These are phyloP conservation scores for Acanthochlamys bracteata DNA, from an alignment of 106 monocot species.

Conservation along the genomic window DNA sequence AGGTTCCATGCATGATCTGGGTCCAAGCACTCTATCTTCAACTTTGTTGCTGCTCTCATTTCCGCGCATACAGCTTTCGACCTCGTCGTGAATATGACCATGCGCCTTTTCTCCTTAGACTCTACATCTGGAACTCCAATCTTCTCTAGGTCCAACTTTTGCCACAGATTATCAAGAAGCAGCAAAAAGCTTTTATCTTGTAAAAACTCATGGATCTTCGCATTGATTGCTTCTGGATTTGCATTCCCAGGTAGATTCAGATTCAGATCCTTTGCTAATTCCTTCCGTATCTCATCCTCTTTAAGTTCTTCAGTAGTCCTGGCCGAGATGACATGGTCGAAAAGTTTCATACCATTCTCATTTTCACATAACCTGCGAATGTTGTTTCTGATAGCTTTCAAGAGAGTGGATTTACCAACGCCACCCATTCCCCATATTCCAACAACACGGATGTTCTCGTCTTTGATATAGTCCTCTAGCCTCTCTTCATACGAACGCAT, in stretches of 20 bases:
- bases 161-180: background rate
- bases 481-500: background rate
- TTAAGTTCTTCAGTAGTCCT: background rate
- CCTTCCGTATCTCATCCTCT: background rate
- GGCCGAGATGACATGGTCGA: background rate
- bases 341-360: background rate
- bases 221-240: background rate
- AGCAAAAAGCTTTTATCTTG: background rate
- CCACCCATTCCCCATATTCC: background rate
- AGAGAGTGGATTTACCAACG: background rate
- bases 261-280: background rate
- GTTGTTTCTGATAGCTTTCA: background rate
- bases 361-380: background rate
- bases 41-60: background rate
- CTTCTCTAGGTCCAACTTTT: background rate
- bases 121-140: background rate
- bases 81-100: slow-evolving; percentile 8
- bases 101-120: background rate
- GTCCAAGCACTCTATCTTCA: slow-evolving; percentile 4
- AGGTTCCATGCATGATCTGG: background rate
- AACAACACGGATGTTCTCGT: background rate
- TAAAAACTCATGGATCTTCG: background rate
- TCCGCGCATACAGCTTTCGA: background rate
- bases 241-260: background rate
- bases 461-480: background rate